Conservation (phyloP, 208 protist species). For the Trypanosoma rangeli region DNA sequence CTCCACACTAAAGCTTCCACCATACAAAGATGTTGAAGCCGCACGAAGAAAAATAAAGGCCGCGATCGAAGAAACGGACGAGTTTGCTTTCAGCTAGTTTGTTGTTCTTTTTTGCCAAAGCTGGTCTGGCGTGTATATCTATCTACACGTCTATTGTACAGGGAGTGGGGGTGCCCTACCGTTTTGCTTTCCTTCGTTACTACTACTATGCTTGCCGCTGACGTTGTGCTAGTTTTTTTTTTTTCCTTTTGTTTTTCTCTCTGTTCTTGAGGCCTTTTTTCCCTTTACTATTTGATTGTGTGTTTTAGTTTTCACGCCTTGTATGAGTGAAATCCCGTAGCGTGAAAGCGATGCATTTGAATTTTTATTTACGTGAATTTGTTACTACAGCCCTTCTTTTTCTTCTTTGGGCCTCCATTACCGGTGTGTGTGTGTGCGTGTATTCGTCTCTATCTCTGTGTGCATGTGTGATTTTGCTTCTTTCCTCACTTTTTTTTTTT, state of each 20-base stretch:
- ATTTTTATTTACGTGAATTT: background rate
- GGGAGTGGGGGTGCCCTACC: background rate
- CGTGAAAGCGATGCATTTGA: background rate
- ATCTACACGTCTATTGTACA: conserved; percentile 14
- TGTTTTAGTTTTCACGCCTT: background rate
- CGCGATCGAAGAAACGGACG: conserved; percentile 82
- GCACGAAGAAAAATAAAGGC: conserved; percentile 86
- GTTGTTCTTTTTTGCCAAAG: background rate
- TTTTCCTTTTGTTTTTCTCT: background rate
- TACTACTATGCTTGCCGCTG: background rate
- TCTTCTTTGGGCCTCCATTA: background rate
- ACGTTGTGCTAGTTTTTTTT: background rate
- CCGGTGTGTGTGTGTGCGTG: too few species aligned
- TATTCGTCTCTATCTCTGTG: too few species aligned
- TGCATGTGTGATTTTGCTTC: background rate
- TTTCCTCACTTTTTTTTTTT: background rate
- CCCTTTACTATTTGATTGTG: background rate
- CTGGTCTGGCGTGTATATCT: conserved; percentile 7
- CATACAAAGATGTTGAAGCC: conserved; percentile 58
- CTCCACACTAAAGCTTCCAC: conserved; percentile 92
- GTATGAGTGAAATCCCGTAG: background rate
- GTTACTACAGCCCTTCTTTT: background rate
- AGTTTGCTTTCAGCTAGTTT: conserved; percentile 77
- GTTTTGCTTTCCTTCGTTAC: background rate
- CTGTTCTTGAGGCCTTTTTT: conserved; percentile 5